phyloP scores from a whole-genome alignment of 139 green algal genomes.

The Picochlorum sp. region DNA sequence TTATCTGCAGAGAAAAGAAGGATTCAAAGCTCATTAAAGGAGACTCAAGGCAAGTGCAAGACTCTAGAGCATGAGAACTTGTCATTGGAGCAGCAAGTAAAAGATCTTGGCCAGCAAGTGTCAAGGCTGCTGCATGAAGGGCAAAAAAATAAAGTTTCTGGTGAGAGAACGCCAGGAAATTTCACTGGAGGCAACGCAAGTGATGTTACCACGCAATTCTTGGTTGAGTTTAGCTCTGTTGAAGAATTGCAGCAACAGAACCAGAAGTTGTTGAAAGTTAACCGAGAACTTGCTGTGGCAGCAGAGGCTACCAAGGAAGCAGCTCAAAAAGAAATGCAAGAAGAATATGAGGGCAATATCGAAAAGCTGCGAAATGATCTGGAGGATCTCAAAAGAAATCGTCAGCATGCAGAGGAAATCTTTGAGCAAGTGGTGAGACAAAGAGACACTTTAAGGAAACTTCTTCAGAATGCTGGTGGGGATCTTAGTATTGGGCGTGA shows the following conservation, averaged over 20 bases:
- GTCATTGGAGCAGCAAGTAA: constrained; percentile 29
- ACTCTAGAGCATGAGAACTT: constrained; percentile 15
- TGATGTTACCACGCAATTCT: constrained; percentile 28
- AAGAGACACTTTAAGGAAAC: constrained; percentile 37
- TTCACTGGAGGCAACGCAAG: constrained; percentile 18
- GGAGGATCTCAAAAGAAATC: constrained; percentile 13
- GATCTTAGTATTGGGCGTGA: constrained; percentile 13
- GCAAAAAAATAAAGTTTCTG: background rate
- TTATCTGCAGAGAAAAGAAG: constrained; percentile 18
- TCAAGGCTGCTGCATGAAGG: constrained; percentile 26
- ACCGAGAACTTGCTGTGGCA: constrained; percentile 32
- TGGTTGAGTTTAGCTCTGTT: background rate
- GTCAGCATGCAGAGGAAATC: constrained; percentile 16
- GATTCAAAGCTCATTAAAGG: constrained; percentile 8
- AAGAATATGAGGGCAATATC: constrained; percentile 19
- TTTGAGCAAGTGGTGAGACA: constrained; percentile 34
- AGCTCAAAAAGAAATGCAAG: constrained; percentile 13
- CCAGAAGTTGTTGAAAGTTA: constrained; percentile 33
- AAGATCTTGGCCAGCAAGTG: constrained; percentile 36
- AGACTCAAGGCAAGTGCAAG: constrained; percentile 9
- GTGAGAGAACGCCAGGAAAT: constrained; percentile 1
- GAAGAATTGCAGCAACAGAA: constrained; percentile 47
- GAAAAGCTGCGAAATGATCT: constrained; percentile 18
- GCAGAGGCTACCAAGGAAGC: constrained; percentile 18
- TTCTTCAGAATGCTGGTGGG: constrained; percentile 25